Evolutionary conservation across 495 filamentous ascomycete species (phyloP), one percentile per base, ranked within the genome.

Genomic region (Acidomyces sp.): DNA sequence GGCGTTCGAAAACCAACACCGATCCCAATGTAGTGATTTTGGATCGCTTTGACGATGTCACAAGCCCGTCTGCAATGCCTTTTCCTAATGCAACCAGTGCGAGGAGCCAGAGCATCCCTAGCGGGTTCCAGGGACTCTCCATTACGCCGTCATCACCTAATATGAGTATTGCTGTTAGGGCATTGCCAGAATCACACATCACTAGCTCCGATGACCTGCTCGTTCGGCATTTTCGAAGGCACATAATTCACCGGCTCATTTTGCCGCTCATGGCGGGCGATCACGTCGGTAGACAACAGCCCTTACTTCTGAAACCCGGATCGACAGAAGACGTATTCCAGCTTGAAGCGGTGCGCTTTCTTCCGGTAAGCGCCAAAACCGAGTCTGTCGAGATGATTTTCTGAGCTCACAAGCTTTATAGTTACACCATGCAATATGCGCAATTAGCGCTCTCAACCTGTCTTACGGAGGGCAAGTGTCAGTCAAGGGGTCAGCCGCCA

Each of bases 341-440:
- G 29, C 10, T 43, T 20, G 46, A 49, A 23, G 40, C 46, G 13
- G 18, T 23, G 6, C 46, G 46, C 12, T 49, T 44, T 23, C 22
- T 18, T 9, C 46, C 46, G 18, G 46, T 41, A 26, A 36, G 43
- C n/a, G n/a, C n/a, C n/a, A n/a, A n/a, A n/a, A n/a, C n/a, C n/a
- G n/a, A n/a, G n/a, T n/a, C n/a, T n/a, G n/a, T n/a, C n/a, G n/a
- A n/a, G n/a, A n/a, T n/a, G n/a, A 19, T n/a, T 9, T 6, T 34
- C 10, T 36, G 37, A 29, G 34, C 41, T 56, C 25, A 55, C 37
- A 17, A 37, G 26, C 22, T 43, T 16, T 31, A 34, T 44, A 77
- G 73, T 66, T 77, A 37, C 67, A 67, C 31, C 68, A 74, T 50
- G 73, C 71, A n/a, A 70, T 78, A 36, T 72, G 73, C 65, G 71